phyloP scores from a whole-genome alignment of 148 eudicot genomes.

The Nepenthes mirabilis region DNA sequence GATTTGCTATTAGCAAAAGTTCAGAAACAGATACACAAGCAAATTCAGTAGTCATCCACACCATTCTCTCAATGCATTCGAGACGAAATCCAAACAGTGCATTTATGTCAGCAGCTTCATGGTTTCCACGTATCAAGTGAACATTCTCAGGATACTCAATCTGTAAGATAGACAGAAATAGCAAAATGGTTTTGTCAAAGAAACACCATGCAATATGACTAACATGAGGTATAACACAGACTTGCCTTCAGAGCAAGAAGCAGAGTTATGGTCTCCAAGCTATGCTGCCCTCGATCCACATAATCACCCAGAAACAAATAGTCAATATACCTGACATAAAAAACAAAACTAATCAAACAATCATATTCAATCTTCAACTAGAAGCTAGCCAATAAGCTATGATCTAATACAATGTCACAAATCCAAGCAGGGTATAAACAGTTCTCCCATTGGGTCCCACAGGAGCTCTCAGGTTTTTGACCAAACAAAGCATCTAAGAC shows the following conservation, averaged over 20 bases:
- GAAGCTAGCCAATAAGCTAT: not conserved
- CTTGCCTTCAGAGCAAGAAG: slow-evolving; percentile 89
- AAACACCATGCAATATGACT: not conserved
- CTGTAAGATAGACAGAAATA: slow-evolving; percentile 24
- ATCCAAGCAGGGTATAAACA: not conserved
- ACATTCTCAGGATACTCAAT: slow-evolving; percentile 92
- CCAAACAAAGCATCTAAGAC: too few relatives aligned
- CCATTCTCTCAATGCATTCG: slow-evolving; percentile 99
- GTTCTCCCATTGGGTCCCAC: too few relatives aligned
- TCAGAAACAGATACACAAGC: not conserved
- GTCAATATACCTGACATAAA: slow-evolving; percentile 73
- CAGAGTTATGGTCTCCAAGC: slow-evolving; percentile 93
- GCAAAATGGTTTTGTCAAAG: slow-evolving; percentile 1
- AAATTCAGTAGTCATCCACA: slow-evolving; percentile 11
- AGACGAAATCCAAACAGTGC: slow-evolving; percentile 97
- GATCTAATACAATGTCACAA: not conserved
- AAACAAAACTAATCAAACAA: not conserved
- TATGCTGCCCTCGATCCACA: slow-evolving; percentile 98
- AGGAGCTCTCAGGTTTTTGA: too few relatives aligned
- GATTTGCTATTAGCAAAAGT: slow-evolving; percentile 11
- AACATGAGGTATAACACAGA: slow-evolving; percentile 5
- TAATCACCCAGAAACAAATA: slow-evolving; percentile 91
- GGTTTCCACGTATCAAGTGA: slow-evolving; percentile 95
- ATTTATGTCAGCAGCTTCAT: slow-evolving; percentile 97
- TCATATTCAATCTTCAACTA: not conserved